These are phyloP conservation scores for Aureobasidium sp. DNA, from an alignment of 2,329 filamentous ascomycete species.

Conservation along the genomic window DNA sequence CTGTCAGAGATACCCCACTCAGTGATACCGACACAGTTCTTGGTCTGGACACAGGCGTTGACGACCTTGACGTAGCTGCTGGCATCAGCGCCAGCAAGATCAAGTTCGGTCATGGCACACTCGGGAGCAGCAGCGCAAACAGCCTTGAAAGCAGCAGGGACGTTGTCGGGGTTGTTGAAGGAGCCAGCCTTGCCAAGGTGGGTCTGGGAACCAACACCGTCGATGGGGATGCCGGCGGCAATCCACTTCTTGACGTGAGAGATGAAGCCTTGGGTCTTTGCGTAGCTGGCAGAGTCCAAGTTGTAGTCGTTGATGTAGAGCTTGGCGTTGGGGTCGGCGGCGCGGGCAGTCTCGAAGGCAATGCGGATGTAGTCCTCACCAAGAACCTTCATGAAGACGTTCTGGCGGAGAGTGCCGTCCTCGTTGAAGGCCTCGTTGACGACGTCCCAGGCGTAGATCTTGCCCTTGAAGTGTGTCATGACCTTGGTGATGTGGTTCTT, in stretches of 20 bases:
- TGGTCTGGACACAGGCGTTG: slow-evolving; percentile 50
- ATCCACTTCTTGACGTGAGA: slow-evolving; percentile 57
- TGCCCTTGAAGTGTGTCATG: slow-evolving; percentile 54
- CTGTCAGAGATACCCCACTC: slow-evolving; percentile 49
- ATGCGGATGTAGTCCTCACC: slow-evolving; percentile 64
- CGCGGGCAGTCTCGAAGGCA: slow-evolving; percentile 61
- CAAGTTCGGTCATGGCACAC: slow-evolving; percentile 60
- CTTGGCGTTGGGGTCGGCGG: slow-evolving; percentile 59
- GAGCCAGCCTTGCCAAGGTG: slow-evolving; percentile 39
- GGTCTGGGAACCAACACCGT: slow-evolving; percentile 56
- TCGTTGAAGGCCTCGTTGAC: slow-evolving; percentile 20
- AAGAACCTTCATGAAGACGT: slow-evolving; percentile 60
- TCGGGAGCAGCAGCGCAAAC: slow-evolving; percentile 47
- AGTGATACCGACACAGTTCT: slow-evolving; percentile 59
- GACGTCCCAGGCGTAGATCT: slow-evolving; percentile 48
- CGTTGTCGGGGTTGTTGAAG: slow-evolving; percentile 34
- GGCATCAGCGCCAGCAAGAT: slow-evolving; percentile 52
- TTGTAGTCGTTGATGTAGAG: slow-evolving; percentile 69
- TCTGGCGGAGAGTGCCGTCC: slow-evolving; percentile 58
- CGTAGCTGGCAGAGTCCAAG: slow-evolving; percentile 52
- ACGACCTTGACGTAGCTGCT: slow-evolving; percentile 50
- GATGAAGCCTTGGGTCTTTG: slow-evolving; percentile 53
- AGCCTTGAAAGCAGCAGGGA: slow-evolving; percentile 44
- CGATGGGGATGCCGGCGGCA: slow-evolving; percentile 54
- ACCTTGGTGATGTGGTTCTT: slow-evolving; percentile 54